These are phyloP conservation scores for Pilaira anomala DNA, from an alignment of 192 early-diverging fungal species.

Conservation along the genomic window DNA sequence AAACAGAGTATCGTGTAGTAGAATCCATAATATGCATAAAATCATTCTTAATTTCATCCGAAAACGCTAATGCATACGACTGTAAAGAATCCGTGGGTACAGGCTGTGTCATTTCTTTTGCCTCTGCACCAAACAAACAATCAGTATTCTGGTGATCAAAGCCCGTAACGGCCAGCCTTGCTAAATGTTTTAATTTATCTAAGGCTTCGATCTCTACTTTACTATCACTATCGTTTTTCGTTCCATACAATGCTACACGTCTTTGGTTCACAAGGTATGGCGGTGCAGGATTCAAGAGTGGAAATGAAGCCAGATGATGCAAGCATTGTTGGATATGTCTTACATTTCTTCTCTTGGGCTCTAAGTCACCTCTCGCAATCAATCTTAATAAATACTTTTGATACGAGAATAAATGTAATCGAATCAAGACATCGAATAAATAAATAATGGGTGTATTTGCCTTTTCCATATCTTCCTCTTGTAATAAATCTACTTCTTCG, in stretches of 20 bases:
- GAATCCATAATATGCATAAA: constrained; percentile 36
- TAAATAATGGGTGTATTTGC: constrained; percentile 27
- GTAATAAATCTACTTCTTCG: not conserved
- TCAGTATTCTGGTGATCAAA: not conserved
- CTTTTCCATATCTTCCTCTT: not conserved
- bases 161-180: constrained; percentile 17
- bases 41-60: constrained; percentile 30
- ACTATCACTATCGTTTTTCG: constrained; percentile 4
- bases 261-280: constrained; percentile 50
- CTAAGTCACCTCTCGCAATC: constrained; percentile 54
- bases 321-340: constrained; percentile 41
- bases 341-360: constrained; percentile 31
- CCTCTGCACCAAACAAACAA: constrained; percentile 23
- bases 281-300: constrained; percentile 34
- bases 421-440: constrained; percentile 54
- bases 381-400: constrained; percentile 53
- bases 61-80: constrained; percentile 31
- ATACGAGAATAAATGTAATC: constrained; percentile 54
- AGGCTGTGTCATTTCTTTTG: constrained; percentile 40
- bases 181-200: constrained; percentile 18
- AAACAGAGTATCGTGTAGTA: constrained; percentile 44
- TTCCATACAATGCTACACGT: constrained; percentile 33
- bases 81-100: constrained; percentile 34
- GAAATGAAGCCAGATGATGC: constrained; percentile 46
- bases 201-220: constrained; percentile 15